Evolutionary conservation across 179 eudicot genomes (phyloP), one percentile per base, ranked within the genome.

Genomic region (Actinidia arguta): DNA sequence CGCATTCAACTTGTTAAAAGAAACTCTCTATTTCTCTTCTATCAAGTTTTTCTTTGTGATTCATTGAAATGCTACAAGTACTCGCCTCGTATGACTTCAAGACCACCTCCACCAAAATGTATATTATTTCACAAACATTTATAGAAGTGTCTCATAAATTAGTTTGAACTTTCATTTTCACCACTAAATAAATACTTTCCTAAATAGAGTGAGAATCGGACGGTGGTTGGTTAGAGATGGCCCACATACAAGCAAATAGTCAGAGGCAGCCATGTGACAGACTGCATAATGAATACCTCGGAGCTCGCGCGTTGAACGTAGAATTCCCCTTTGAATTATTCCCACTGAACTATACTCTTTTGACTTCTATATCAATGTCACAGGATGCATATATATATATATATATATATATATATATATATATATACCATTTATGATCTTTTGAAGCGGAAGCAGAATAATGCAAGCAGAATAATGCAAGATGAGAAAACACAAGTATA

Each of bases 271-370:
- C 80, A 77, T 77, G 80, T 61, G 80, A 77, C 4, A 22, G 24
- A 17, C 58, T 16, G 61, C 59, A 17, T 54, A 4, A 31, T 36
- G 52, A 78, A 78, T 62, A 20, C 72, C 80, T 78, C 24, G 81
- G 27, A 63, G 27, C 4, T 42, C 64, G 73, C 71, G 81, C 81
- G 47, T 63, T 25, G 48, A 75, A 75, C 59, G 25, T 8, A 62
- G 64, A 78, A 27, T 76, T 58, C 27, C 70, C 56, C 80, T 78
- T 71, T 71, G 80, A 78, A 78, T 62, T 78, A 61, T 9, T 47
- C 46, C 44, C 7, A n/a, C 36, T 31, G 36, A 31, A 5, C 58
- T 5, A 11, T 17, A 6, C 44, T 51, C 27, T 51, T 13, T 74
- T 52, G 77, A 51, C 77, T 73, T 73, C 61, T n/a, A 46, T 44